Percentiles rank a stretch among this genome's conserved stretches.
These are phyloP conservation scores for Plantago major DNA, from an alignment of 257 asterid species.

Conservation along the genomic window DNA sequence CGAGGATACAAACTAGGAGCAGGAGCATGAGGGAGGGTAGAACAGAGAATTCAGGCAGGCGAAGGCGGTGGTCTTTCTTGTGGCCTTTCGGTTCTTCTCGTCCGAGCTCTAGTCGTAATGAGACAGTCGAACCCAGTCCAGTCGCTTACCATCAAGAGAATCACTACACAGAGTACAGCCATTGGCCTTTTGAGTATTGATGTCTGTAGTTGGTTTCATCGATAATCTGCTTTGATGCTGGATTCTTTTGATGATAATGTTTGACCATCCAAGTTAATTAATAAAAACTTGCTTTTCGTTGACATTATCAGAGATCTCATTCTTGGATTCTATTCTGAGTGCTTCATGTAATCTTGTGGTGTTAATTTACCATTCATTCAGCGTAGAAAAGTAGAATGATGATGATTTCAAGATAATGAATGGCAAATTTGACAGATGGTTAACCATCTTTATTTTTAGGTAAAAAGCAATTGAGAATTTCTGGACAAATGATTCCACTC, in stretches of 20 bases:
- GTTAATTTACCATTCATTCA: too few species aligned
- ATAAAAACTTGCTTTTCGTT: slow-evolving; percentile 18
- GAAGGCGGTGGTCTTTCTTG: slow-evolving; percentile 74
- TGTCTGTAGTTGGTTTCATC: background rate
- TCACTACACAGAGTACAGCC: slow-evolving; percentile 47
- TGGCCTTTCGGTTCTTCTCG: slow-evolving; percentile 80
- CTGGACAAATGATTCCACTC: too few species aligned
- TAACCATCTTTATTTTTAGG: too few species aligned
- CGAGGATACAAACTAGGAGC: slow-evolving; percentile 43
- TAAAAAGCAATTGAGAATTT: too few species aligned
- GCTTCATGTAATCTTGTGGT: too few species aligned
- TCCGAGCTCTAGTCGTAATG: slow-evolving; percentile 32
- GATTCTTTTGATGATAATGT: slow-evolving; percentile 29
- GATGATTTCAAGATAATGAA: too few species aligned
- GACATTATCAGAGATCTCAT: background rate
- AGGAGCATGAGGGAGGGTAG: slow-evolving; percentile 44
- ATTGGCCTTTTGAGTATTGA: slow-evolving; percentile 72
- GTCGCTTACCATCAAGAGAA: slow-evolving; percentile 43
- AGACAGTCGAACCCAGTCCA: slow-evolving; percentile 46
- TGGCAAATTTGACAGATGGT: too few species aligned
- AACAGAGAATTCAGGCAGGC: slow-evolving; percentile 33
- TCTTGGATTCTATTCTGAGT: background rate
- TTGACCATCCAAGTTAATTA: slow-evolving; percentile 29
- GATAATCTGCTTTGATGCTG: slow-evolving; percentile 1
- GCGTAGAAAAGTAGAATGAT: too few species aligned